Evolutionary conservation across 306 rosid genomes (phyloP), one percentile per base, ranked within the genome.

Genomic region (Glycine soja): DNA sequence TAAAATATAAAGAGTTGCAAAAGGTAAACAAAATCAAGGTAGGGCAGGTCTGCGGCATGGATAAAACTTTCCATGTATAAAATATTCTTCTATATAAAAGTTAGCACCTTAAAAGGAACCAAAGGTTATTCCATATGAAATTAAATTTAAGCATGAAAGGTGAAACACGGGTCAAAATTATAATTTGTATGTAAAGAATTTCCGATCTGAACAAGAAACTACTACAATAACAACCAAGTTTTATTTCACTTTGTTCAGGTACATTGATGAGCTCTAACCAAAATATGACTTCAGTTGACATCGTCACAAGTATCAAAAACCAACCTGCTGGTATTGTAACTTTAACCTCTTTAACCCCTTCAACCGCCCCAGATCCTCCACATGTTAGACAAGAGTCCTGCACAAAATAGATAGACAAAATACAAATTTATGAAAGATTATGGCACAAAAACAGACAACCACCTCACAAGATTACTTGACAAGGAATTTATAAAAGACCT

Each of bases 321-420:
- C 82, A 90, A 95, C 99, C 99, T 90, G 92, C 86, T 85, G 99
- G 99, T 84, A 93, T 89, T 5, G 93, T 89, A 76, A 95, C 97
- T 79, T 86, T 88, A 85, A 95, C 91, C 80, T 91, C 88, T 90
- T 88, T 93, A 64, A 84, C 85, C 57, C 95, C 99, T 76, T 93
- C 97, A 74, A 91, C 88, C 46, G 82, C 85, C 83, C 99, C 99
- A 61, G 92, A 87, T 81, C 99, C 99, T 88, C 90, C 73, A 70
- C 99, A 95, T 2, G 88, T 77, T 70, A 79, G 42, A 86, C 99
- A 95, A 51, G 77, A 67, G 51, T 90, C 97, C 99, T 93, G 92
- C 75, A 85, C 65, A 59, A 82, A 81, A 84, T 53, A 65, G 77
- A 86, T 47, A 75, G 66, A 77, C 82, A 65, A 57, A 47, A 74